Percentiles rank a stretch among this genome's conserved stretches.
Conservation (phyloP, 192 early-diverging fungal species). For the Coemansia sp. region DNA sequence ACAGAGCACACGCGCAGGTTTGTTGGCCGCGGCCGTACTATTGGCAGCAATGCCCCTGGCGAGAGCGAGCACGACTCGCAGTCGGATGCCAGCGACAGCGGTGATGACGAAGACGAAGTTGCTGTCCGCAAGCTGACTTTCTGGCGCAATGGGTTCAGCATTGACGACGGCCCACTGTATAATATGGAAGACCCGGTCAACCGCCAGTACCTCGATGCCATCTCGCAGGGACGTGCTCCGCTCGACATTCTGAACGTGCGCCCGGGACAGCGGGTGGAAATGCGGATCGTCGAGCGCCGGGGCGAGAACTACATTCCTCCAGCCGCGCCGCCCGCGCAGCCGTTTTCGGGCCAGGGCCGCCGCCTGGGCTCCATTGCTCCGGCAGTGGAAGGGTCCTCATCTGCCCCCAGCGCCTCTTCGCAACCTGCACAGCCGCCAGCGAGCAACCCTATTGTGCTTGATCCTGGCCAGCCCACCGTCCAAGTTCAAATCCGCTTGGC, state of each 20-base stretch:
- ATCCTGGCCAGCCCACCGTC: slow-evolving; percentile 74
- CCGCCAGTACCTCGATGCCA: slow-evolving; percentile 78
- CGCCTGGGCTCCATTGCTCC: slow-evolving; percentile 68
- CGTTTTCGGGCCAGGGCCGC: slow-evolving; percentile 78
- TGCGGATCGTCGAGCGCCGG: slow-evolving; percentile 75
- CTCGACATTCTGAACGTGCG: slow-evolving; percentile 80
- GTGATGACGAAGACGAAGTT: slow-evolving; percentile 13
- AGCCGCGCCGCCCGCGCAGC: slow-evolving; percentile 58
- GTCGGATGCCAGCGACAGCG: slow-evolving; percentile 1
- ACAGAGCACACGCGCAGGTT: slow-evolving; percentile 9
- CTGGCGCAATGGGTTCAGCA: slow-evolving; percentile 93
- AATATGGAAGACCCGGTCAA: slow-evolving; percentile 84
- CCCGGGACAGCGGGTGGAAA: slow-evolving; percentile 86
- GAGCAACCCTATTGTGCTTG: slow-evolving; percentile 55
- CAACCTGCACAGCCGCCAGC: slow-evolving; percentile 12
- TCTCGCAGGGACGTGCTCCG: slow-evolving; percentile 89
- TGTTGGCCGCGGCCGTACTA: slow-evolving; percentile 34
- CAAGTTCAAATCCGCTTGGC: slow-evolving; percentile 88
- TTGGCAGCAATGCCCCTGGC: slow-evolving; percentile 5
- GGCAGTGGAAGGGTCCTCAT: slow-evolving; percentile 10
- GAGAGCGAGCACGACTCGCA: background rate
- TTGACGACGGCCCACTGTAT: slow-evolving; percentile 89
- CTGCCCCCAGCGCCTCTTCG: slow-evolving; percentile 26
- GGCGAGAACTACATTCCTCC: slow-evolving; percentile 87
- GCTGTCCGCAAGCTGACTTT: slow-evolving; percentile 78